Evolutionary conservation across 441 rosid species (phyloP), one percentile per base, ranked within the genome.

Genomic region (Populus tomentosa): DNA sequence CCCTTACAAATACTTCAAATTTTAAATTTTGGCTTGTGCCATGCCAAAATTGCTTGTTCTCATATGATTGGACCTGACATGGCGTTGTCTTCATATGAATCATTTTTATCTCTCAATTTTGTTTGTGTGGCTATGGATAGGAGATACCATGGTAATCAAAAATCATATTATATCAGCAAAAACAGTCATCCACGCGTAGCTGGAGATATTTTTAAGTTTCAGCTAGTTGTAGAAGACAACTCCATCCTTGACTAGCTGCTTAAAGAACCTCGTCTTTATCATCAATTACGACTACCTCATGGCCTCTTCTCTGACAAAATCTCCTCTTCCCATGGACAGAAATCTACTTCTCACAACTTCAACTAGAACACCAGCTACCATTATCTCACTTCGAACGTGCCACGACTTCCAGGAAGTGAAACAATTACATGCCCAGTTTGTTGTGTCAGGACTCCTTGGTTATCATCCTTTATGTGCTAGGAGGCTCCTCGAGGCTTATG

Each of bases 401-500:
- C 64, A 33, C 70, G 21, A 4, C 24, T n/a, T 75, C 16, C 72
- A 32, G 63, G 78, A 67, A 53, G 67, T 69, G 11, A 53, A 10
- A 21, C 78, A 68, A 67, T 50, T 75, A 32, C 78, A 75, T 75
- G 70, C 72, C 26, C 53, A 32, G 14, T 56, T 67, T 23, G 72
- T 75, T 10, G 79, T 76, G 33, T 76, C 73, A 16, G 79, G 73
- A 33, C 38, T 69, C 35, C 28, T 76, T 50, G 38, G 53, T 1
- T 13, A 53, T 65, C 24, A 53, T 13, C 67, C 24, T 32, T 18
- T 67, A 5, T 75, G 67, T 40, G 7, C 72, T 2, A 68, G 53
- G 56, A 75, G 78, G 72, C 67, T 68, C 65, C 23, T 75, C 16
- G 33, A 75, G 13, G 68, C 70, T 63, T 68, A 75, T 33, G 78